Evolutionary conservation across 257 asterid genomes (phyloP).

Genomic region (Orobanche coerulescens): DNA sequence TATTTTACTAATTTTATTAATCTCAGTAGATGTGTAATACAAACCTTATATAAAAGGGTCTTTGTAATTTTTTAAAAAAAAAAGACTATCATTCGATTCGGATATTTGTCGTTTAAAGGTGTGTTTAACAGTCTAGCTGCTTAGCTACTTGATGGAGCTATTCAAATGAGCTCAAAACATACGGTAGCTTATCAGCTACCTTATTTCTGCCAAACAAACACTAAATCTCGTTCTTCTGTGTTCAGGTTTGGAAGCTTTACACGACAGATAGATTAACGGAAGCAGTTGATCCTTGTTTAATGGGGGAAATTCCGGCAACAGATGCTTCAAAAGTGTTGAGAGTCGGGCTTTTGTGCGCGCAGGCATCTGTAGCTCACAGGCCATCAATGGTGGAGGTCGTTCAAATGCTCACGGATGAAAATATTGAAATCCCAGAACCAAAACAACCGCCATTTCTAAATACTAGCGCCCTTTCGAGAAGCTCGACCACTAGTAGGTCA

Average conservation of each 20-base stretch:
- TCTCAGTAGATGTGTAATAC: too few species aligned
- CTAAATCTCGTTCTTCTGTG: conserved; percentile 4
- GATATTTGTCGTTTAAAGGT: too few species aligned
- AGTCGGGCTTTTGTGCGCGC: conserved; percentile 71
- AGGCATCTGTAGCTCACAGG: conserved; percentile 64
- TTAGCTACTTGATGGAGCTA: too few species aligned
- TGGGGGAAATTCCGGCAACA: conserved; percentile 39
- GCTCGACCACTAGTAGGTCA: conserved; percentile 41
- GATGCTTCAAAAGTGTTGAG: conserved; percentile 48
- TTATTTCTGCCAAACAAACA: too few species aligned
- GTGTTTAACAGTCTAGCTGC: too few species aligned
- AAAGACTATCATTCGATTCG: too few species aligned
- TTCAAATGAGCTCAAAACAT: too few species aligned
- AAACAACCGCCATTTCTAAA: conserved; percentile 75
- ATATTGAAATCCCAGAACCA: conserved; percentile 52
- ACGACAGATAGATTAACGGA: conserved; percentile 43
- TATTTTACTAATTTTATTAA: too few species aligned
- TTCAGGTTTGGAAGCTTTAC: conserved; percentile 69
- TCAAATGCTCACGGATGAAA: conserved; percentile 48
- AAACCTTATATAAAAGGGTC: too few species aligned
- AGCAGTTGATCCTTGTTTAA: conserved; percentile 44
- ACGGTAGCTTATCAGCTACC: too few species aligned
- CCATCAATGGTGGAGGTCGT: conserved; percentile 83
- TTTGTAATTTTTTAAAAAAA: too few species aligned
- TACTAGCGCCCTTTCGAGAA: conserved; percentile 29